phyloP scores from a whole-genome alignment of 2,329 filamentous ascomycete genomes.

The Trichoderma brevicompactum region DNA sequence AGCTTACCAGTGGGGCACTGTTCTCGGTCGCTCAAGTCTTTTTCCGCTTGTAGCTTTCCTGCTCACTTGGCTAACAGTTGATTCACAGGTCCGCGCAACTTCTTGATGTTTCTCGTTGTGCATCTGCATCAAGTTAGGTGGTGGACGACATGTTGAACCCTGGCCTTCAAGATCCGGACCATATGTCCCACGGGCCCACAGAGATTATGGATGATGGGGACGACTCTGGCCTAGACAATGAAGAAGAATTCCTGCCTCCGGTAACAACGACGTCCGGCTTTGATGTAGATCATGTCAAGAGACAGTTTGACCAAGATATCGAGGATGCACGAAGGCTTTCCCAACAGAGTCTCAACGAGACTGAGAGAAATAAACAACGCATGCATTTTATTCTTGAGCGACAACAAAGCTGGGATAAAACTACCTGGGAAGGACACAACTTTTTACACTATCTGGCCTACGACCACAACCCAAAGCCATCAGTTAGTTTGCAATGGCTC shows the following conservation, averaged over 20 bases:
- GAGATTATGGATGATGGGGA: background rate
- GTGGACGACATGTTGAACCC: background rate
- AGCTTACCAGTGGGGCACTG: too few relatives aligned
- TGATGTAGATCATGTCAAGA: background rate
- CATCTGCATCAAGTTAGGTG: background rate
- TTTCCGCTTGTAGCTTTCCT: too few relatives aligned
- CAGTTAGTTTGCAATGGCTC: conserved; percentile 1
- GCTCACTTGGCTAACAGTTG: too few relatives aligned
- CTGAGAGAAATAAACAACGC: background rate
- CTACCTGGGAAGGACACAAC: background rate
- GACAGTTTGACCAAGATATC: conserved; percentile 8
- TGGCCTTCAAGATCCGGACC: background rate
- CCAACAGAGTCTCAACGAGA: background rate
- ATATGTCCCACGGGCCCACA: background rate
- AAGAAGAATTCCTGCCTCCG: background rate
- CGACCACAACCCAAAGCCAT: background rate
- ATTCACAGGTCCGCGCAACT: too few relatives aligned
- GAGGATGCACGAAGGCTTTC: conserved; percentile 3
- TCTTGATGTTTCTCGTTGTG: too few relatives aligned
- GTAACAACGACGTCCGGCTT: background rate
- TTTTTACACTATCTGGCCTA: conserved; percentile 11
- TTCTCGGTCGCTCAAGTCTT: too few relatives aligned
- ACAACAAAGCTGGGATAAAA: background rate
- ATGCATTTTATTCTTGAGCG: background rate
- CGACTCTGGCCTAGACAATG: background rate